Percentiles rank a stretch among this genome's conserved stretches.
Conservation (phyloP, 345 rosid genomes). For the Boechera divaricarpa region DNA sequence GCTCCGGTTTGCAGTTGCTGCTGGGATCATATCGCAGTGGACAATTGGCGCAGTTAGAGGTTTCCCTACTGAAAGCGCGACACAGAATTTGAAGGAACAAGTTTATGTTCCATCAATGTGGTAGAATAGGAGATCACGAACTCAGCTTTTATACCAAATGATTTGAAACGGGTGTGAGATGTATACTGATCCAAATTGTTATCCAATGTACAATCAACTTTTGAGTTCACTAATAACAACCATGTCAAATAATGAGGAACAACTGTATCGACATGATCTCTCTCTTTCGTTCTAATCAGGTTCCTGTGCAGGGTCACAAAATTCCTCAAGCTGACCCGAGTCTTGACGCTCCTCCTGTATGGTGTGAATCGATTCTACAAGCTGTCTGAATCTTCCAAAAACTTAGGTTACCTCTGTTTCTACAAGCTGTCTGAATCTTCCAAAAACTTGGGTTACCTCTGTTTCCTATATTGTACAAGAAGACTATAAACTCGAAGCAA, state of each 20-base stretch:
- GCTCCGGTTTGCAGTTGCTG: constrained; percentile 85
- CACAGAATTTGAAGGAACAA: constrained; percentile 92
- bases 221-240: constrained; percentile 29
- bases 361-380: constrained; percentile 23
- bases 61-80: constrained; percentile 87
- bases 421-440: no score
- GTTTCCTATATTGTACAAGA: constrained; percentile 35
- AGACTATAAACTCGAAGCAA: constrained; percentile 19
- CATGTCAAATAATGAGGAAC: constrained; percentile 22
- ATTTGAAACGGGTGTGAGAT: no score
- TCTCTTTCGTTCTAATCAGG: constrained; percentile 19
- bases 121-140: constrained; percentile 50
- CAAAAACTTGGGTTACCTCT: constrained; percentile 15
- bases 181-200: constrained; percentile 34
- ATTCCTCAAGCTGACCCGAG: constrained; percentile 10
- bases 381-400: no score
- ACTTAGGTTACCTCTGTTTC: no score
- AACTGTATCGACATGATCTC: constrained; percentile 5
- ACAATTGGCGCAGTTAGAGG: constrained; percentile 92
- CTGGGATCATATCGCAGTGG: constrained; percentile 94
- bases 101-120: constrained; percentile 97
- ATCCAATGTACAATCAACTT: constrained; percentile 43
- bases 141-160: not conserved
- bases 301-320: constrained; percentile 25
- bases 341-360: constrained; percentile 20